These are phyloP conservation scores for Caloboletus inedulis DNA, from an alignment of 1,284 basidiomycete genomes.

Conservation along the genomic window DNA sequence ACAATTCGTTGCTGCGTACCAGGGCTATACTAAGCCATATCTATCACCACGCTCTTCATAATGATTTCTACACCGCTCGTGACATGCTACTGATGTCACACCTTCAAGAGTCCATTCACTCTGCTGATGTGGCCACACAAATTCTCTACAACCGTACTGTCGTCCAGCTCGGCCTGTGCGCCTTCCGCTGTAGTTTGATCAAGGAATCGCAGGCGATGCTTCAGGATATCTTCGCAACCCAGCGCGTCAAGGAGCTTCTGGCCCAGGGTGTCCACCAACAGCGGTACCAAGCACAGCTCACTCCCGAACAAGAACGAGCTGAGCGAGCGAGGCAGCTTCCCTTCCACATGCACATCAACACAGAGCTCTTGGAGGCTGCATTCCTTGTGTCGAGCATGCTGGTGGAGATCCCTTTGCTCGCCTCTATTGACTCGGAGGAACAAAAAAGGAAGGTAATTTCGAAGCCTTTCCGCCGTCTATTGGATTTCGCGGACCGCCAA, in stretches of 20 bases:
- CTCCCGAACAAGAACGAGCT: slow-evolving; percentile 95
- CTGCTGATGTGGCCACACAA: slow-evolving; percentile 95
- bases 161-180: slow-evolving; percentile 95
- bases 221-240: slow-evolving; percentile 94
- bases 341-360: slow-evolving; percentile 99
- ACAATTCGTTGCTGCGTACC: slow-evolving; percentile 88
- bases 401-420: slow-evolving; percentile 93
- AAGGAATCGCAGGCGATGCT: slow-evolving; percentile 91
- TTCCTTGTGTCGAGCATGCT: slow-evolving; percentile 99
- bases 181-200: slow-evolving; percentile 94
- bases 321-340: slow-evolving; percentile 95
- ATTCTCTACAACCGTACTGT: slow-evolving; percentile 98
- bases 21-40: slow-evolving; percentile 98
- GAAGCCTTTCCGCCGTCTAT: slow-evolving; percentile 90
- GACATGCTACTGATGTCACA: slow-evolving; percentile 99
- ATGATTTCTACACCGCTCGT: slow-evolving; percentile 94
- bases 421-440: slow-evolving; percentile 93
- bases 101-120: slow-evolving; percentile 93
- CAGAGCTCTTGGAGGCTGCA: slow-evolving; percentile 94
- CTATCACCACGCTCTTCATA: slow-evolving; percentile 95
- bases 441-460: slow-evolving; percentile 89
- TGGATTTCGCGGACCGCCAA: slow-evolving; percentile 97
- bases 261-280: slow-evolving; percentile 96
- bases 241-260: slow-evolving; percentile 94
- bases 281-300: slow-evolving; percentile 75